phyloP scores from a whole-genome alignment of 192 early-diverging fungal genomes.

The Allomyces macrogynus region DNA sequence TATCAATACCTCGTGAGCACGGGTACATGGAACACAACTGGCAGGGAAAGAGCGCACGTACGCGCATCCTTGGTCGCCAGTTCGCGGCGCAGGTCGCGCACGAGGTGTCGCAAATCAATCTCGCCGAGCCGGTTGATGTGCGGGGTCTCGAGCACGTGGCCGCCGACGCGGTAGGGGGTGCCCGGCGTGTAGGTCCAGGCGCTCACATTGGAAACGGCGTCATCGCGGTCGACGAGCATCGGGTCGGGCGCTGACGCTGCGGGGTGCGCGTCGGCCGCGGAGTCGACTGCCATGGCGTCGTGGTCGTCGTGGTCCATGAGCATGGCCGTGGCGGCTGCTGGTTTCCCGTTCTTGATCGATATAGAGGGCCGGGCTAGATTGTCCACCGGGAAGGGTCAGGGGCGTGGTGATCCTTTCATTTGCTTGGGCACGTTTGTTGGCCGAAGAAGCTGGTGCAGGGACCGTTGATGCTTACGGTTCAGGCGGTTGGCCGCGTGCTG shows the following conservation, averaged over 20 bases:
- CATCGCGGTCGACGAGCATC: background rate
- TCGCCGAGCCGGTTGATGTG: background rate
- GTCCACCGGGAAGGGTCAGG: no score
- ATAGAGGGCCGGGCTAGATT: no score
- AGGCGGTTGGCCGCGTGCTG: no score
- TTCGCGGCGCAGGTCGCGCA: background rate
- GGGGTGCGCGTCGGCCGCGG: background rate
- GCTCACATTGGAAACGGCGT: background rate
- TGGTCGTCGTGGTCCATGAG: background rate
- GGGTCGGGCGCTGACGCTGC: background rate
- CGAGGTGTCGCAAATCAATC: background rate
- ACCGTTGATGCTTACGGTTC: no score
- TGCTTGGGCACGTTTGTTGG: no score
- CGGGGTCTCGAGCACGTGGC: background rate
- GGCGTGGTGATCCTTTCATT: no score
- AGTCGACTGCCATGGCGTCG: background rate
- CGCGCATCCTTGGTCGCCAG: background rate
- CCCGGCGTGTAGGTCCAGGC: background rate
- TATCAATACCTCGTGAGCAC: background rate
- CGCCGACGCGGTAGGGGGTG: background rate
- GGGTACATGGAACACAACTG: background rate
- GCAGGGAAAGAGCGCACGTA: no score
- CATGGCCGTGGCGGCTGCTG: background rate
- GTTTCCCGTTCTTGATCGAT: no score
- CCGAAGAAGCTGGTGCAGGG: no score